Conservation (phyloP, 805 yeast genomes). For the Ogataea allantospora region DNA sequence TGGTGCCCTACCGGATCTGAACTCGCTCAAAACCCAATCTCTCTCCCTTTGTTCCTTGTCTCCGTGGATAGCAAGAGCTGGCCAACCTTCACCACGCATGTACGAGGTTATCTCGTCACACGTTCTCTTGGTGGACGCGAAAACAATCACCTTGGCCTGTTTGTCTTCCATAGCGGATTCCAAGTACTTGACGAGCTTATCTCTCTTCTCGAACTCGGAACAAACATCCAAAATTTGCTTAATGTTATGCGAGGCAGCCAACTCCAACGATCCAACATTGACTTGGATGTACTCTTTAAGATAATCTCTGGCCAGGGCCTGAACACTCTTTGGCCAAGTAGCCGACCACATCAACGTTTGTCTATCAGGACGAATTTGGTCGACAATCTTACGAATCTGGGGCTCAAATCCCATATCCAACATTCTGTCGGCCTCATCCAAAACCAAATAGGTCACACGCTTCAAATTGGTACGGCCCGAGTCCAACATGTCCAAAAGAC, state of each 20-base stretch:
- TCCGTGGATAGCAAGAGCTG: conserved; percentile 98
- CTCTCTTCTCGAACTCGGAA: conserved; percentile 91
- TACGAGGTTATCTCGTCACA: conserved; percentile 93
- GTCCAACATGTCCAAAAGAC: conserved; percentile 97
- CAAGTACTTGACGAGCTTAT: conserved; percentile 78
- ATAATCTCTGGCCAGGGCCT: conserved; percentile 88
- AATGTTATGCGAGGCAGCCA: conserved; percentile 95
- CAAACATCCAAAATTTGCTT: conserved; percentile 91
- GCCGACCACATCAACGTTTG: conserved; percentile 99
- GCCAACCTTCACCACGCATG: conserved; percentile 97
- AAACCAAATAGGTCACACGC: conserved; percentile 94
- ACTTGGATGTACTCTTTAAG: conserved; percentile 93
- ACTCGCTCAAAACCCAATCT: conserved; percentile 96
- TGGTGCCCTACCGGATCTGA: conserved; percentile 88
- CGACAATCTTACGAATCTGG: conserved; percentile 95
- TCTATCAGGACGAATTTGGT: conserved; percentile 98
- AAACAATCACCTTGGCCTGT: conserved; percentile 77
- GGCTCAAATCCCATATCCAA: conserved; percentile 99
- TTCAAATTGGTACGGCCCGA: conserved; percentile 90
- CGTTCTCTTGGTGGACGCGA: conserved; percentile 95
- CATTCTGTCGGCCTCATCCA: conserved; percentile 99
- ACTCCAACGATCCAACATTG: conserved; percentile 91
- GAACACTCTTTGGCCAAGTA: conserved; percentile 99
- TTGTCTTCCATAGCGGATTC: conserved; percentile 72
- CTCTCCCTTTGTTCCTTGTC: conserved; percentile 97